Base-by-base conservation (phyloP, 352 stramenopile genomes). In the Phytopythium kandeliae region DNA sequence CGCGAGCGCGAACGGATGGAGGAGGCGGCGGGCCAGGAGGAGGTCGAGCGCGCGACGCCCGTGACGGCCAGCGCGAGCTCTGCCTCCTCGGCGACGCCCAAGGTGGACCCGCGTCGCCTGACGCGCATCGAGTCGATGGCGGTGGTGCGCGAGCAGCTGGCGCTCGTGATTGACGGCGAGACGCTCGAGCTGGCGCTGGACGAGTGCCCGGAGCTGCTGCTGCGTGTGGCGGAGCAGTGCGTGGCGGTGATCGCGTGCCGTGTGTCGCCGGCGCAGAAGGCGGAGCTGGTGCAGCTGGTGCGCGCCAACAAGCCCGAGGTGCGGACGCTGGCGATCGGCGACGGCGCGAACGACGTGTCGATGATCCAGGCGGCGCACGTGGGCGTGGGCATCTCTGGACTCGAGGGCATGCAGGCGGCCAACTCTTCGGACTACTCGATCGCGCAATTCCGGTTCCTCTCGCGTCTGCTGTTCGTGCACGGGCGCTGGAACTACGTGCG, bases 341-440 rank as follows among this genome's bases (percentile, higher is more conserved):
- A 98, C 54, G 95, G 95, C 26, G 95, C 95, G 0, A 98, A 98
- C 58, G 95, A 98, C 60, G 95, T 98, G 0, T 90, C 85, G 21
- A 98, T 98, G 95, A 97, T 98, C 53, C 89, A 97, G 65, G 72
- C 74, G 4, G 92, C 88, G 3, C 86, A 97, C 58, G 85, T 98
- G 5, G 92, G 92, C 42, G 84, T 98, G 25, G 93, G 92, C 11
- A 97, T 98, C 41, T 92, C 75, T 1, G 93, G 93, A 0, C 89
- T 97, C 47, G 93, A 98, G 68, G 93, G 93, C 15, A 92, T 96
- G 72, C 95, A 97, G 52, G 97, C 94, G 3, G 92, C 90, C 0
- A 97, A 98, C 61, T 91, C 91, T 52, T 89, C 81, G 4, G 94
- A 98, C 65, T 98, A 97, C 62, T 89, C 92, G 34, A 97, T 98